A percentile compares a stretch with the other conserved stretches of the same genome.
These are phyloP conservation scores for Rhizopogon sp. DNA, from an alignment of 768 basidiomycete species.

Conservation along the genomic window DNA sequence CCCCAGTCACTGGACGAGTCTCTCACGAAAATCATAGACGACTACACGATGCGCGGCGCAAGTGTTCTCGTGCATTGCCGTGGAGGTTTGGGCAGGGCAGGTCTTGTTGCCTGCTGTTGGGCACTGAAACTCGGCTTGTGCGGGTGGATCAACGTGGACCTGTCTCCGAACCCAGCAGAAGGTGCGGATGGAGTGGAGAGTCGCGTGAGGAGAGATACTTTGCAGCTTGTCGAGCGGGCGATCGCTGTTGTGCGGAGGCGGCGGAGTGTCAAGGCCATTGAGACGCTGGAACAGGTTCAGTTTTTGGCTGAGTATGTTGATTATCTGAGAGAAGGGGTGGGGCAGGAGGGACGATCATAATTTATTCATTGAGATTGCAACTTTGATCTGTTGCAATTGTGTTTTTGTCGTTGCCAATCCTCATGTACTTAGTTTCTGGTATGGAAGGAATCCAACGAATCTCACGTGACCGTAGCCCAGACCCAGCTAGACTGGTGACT, in stretches of 20 bases:
- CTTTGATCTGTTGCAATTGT: neutral
- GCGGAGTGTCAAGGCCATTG: constrained; percentile 85
- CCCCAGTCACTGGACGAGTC: constrained; percentile 58
- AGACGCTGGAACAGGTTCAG: constrained; percentile 89
- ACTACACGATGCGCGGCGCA: constrained; percentile 69
- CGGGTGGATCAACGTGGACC: constrained; percentile 48
- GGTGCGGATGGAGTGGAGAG: neutral
- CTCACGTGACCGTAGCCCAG: too few species aligned
- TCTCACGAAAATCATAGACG: constrained; percentile 57
- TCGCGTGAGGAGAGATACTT: constrained; percentile 37
- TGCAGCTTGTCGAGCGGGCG: constrained; percentile 67
- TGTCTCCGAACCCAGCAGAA: neutral
- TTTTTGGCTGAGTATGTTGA: constrained; percentile 78
- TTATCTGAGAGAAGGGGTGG: constrained; percentile 35
- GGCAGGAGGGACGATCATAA: neutral
- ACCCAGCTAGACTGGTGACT: too few species aligned
- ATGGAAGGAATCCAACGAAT: too few species aligned
- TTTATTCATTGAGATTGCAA: neutral
- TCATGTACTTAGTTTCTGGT: too few species aligned
- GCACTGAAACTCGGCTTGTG: constrained; percentile 87
- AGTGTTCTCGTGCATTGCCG: constrained; percentile 85
- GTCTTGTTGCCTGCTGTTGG: constrained; percentile 91
- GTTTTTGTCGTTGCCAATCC: too few species aligned
- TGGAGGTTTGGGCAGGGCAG: constrained; percentile 92
- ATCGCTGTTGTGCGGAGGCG: constrained; percentile 71